These are phyloP conservation scores for Closterium sp. DNA, from an alignment of 139 green algal species.

Conservation along the genomic window DNA sequence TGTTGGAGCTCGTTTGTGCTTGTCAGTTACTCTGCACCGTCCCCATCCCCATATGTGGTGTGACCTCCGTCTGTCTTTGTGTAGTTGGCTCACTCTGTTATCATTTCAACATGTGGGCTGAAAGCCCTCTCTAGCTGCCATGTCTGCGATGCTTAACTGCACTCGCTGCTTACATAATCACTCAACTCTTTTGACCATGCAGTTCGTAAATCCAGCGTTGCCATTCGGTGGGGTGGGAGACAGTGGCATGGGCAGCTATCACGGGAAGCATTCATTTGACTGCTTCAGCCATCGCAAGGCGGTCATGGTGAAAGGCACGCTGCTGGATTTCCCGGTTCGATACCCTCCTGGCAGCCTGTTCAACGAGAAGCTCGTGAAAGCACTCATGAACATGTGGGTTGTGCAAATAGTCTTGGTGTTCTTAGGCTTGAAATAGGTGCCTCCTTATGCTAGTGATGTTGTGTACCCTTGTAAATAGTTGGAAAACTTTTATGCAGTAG, in stretches of 20 bases:
- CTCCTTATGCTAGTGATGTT: no score
- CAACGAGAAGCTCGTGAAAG: conserved; percentile 10
- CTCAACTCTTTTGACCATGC: not conserved
- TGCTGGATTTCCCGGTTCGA: not conserved
- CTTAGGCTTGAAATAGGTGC: conserved; percentile 6
- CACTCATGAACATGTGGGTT: not conserved
- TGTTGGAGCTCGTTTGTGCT: not conserved
- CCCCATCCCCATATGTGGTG: no score
- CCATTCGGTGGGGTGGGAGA: conserved; percentile 60
- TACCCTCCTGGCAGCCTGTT: conserved; percentile 8
- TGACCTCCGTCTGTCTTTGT: no score
- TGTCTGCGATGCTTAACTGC: no score
- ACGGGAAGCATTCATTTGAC: conserved; percentile 52
- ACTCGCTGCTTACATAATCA: no score
- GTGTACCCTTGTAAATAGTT: no score
- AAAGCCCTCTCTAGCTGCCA: no score
- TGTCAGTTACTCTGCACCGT: not conserved
- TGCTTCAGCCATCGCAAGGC: conserved; percentile 54
- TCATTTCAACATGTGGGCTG: no score
- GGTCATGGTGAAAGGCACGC: conserved; percentile 25
- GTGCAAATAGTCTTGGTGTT: not conserved
- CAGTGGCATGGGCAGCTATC: conserved; percentile 53
- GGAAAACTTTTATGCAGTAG: no score
- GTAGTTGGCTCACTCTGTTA: no score
- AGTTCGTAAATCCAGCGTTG: conserved; percentile 30